These are phyloP conservation scores for Zancudomyces culisetae DNA, from an alignment of 371 early-diverging fungal genomes.

Conservation along the genomic window DNA sequence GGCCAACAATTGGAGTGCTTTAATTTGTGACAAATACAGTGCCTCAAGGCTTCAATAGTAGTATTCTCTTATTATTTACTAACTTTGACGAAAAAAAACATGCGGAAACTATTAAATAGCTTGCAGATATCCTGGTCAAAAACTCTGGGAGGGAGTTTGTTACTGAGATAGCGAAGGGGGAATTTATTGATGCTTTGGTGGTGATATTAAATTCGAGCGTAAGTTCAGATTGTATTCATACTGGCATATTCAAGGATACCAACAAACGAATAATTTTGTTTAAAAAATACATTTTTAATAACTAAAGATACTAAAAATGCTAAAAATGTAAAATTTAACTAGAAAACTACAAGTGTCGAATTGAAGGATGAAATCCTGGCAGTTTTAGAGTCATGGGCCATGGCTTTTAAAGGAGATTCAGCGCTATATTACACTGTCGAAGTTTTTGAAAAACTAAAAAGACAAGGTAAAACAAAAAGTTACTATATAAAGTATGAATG, in stretches of 20 bases:
- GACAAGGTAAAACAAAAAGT: slow-evolving; percentile 7
- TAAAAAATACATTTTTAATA: no score
- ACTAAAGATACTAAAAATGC: no score
- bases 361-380: slow-evolving; percentile 52
- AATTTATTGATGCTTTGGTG: slow-evolving; percentile 68
- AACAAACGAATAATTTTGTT: no score
- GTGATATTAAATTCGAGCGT: slow-evolving; percentile 41
- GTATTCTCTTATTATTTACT: no score
- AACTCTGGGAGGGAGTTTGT: slow-evolving; percentile 77
- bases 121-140: slow-evolving; percentile 82
- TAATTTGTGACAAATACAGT: no score
- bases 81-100: no score
- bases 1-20: no score
- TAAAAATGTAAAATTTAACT: no score
- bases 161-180: slow-evolving; percentile 64
- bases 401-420: slow-evolving; percentile 49
- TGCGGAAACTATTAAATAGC: slow-evolving; percentile 51
- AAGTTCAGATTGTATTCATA: slow-evolving; percentile 9
- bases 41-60: no score
- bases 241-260: no score
- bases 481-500: background rate
- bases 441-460: slow-evolving; percentile 48
- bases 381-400: slow-evolving; percentile 73
- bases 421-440: slow-evolving; percentile 55
- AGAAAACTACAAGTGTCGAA: slow-evolving; percentile 36